Evolutionary conservation across 306 rosid genomes (phyloP).

Genomic region (Vigna mungo): DNA sequence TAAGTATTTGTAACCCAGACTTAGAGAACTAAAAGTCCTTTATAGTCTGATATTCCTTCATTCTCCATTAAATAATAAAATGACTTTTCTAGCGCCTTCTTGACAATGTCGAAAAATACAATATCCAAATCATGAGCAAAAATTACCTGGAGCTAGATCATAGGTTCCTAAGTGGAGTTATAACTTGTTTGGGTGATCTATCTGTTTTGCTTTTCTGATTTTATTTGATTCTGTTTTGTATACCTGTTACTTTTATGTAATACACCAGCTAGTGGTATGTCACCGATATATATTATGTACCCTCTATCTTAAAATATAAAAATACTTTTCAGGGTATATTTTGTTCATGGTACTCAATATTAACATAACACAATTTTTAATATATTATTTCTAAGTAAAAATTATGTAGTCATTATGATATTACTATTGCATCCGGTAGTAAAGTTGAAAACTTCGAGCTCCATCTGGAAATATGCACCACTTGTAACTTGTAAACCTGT

Average conservation of each 20-base stretch:
- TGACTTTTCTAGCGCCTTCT: conserved; percentile 19
- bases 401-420: background rate
- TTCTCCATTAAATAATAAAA: background rate
- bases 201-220: too few relatives aligned
- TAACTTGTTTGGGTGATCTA: background rate
- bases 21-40: background rate
- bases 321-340: too few relatives aligned
- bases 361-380: background rate
- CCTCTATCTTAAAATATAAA: too few relatives aligned
- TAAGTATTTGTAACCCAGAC: background rate
- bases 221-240: too few relatives aligned
- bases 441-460: background rate
- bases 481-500: conserved; percentile 1
- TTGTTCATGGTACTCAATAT: too few relatives aligned
- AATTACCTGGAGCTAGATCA: background rate
- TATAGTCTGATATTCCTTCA: conserved; percentile 3
- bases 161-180: background rate
- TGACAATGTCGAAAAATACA: conserved; percentile 22
- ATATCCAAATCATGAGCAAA: conserved; percentile 18
- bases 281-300: too few relatives aligned
- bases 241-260: too few relatives aligned
- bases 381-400: background rate
- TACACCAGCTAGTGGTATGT: too few relatives aligned
- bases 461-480: conserved; percentile 8
- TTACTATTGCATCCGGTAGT: background rate